These are phyloP conservation scores for Brassica rapa DNA, from an alignment of 345 rosid species.

Conservation along the genomic window DNA sequence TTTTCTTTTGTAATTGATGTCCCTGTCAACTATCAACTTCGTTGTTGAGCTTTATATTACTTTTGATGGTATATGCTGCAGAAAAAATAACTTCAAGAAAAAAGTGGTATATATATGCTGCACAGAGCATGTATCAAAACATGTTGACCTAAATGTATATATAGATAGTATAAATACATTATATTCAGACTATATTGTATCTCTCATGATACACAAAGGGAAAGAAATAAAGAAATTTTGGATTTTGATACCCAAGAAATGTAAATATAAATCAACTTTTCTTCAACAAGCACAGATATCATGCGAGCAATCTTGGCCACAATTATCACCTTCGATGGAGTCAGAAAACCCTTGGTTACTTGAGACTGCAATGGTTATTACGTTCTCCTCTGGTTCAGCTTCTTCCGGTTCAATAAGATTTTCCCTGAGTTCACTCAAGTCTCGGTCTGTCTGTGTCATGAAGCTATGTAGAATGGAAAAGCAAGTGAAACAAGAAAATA, in stretches of 20 bases:
- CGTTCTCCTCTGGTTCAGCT: constrained; percentile 32
- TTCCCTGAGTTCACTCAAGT: constrained; percentile 22
- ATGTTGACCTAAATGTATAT: background rate
- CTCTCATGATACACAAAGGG: background rate
- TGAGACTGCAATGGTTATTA: constrained; percentile 23
- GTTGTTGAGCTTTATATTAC: constrained; percentile 28
- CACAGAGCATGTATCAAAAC: background rate
- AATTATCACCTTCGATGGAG: constrained; percentile 16
- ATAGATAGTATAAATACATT: background rate
- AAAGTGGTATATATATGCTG: background rate
- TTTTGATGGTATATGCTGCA: background rate
- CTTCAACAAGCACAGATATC: constrained; percentile 40
- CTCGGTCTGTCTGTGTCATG: constrained; percentile 22
- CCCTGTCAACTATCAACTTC: constrained; percentile 29
- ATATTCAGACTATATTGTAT: background rate
- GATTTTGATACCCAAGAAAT: background rate
- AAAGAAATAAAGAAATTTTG: background rate
- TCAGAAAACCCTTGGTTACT: constrained; percentile 28
- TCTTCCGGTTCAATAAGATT: constrained; percentile 33
- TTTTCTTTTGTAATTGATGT: background rate
- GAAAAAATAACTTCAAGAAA: background rate
- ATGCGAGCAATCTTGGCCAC: constrained; percentile 35
- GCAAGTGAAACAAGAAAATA: constrained; percentile 39
- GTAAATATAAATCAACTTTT: constrained; percentile 2
- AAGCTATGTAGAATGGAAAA: constrained; percentile 25